Conservation (phyloP, 2,329 filamentous ascomycete genomes). For the Aspergillus puulaauensis region DNA sequence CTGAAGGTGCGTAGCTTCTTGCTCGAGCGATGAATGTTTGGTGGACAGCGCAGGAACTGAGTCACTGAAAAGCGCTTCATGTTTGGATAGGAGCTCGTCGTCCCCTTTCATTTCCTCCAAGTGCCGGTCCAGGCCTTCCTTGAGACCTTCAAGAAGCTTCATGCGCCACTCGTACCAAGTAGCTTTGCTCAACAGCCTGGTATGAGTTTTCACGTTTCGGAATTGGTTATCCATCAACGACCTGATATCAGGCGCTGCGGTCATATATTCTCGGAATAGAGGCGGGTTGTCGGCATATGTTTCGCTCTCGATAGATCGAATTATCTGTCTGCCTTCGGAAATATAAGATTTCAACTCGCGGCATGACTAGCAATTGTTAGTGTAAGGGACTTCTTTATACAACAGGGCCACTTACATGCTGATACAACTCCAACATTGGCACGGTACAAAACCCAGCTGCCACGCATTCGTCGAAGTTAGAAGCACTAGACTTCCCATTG, state of each 20-base stretch:
- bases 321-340: slow-evolving; percentile 83
- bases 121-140: slow-evolving; percentile 75
- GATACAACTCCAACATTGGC: slow-evolving; percentile 90
- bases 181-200: slow-evolving; percentile 84
- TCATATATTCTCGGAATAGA: slow-evolving; percentile 87
- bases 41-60: slow-evolving; percentile 66
- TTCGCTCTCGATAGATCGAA: slow-evolving; percentile 85
- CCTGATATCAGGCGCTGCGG: slow-evolving; percentile 78
- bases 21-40: slow-evolving; percentile 60
- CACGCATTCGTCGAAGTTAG: slow-evolving; percentile 70
- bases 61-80: slow-evolving; percentile 66
- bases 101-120: slow-evolving; percentile 75
- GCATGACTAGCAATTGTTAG: slow-evolving; percentile 61
- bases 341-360: slow-evolving; percentile 97
- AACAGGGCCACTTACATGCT: slow-evolving; percentile 63
- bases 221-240: slow-evolving; percentile 92
- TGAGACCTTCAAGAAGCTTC: slow-evolving; percentile 79
- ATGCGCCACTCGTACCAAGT: slow-evolving; percentile 99
- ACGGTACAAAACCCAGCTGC: slow-evolving; percentile 88
- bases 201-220: slow-evolving; percentile 94
- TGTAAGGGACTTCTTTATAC: slow-evolving; percentile 12
- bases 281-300: slow-evolving; percentile 88
- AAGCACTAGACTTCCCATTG: slow-evolving; percentile 22
- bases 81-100: slow-evolving; percentile 63
- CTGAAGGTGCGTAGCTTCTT: slow-evolving; percentile 67